These are phyloP conservation scores for Aspergillus alliaceus DNA, from an alignment of 2,329 filamentous ascomycete genomes.

Conservation along the genomic window DNA sequence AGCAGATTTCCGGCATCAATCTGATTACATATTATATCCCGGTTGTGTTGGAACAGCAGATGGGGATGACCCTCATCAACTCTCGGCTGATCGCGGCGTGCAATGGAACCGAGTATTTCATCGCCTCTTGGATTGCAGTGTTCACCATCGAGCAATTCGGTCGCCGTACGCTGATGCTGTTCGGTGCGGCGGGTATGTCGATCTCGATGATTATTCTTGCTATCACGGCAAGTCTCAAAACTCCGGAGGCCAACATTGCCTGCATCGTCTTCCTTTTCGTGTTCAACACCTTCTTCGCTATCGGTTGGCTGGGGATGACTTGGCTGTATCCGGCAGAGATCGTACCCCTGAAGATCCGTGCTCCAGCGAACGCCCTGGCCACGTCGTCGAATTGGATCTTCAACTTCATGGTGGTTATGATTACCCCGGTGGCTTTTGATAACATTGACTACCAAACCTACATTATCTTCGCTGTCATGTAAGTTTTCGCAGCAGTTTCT, in stretches of 20 bases:
- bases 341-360: conserved; percentile 58
- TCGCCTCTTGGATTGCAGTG: conserved; percentile 51
- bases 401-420: conserved; percentile 68
- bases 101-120: conserved; percentile 56
- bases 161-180: conserved; percentile 68
- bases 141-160: conserved; percentile 53
- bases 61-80: conserved; percentile 40
- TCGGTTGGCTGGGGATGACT: conserved; percentile 63
- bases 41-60: conserved; percentile 43
- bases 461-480: conserved; percentile 57
- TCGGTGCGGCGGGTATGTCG: conserved; percentile 65
- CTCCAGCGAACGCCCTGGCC: conserved; percentile 63
- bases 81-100: conserved; percentile 54
- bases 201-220: conserved; percentile 64
- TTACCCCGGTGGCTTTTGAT: conserved; percentile 61
- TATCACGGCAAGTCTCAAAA: conserved; percentile 26
- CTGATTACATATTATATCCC: conserved; percentile 49
- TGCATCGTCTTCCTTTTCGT: conserved; percentile 54
- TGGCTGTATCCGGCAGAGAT: conserved; percentile 55
- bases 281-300: conserved; percentile 68
- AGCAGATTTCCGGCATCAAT: conserved; percentile 49
- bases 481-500: conserved; percentile 20
- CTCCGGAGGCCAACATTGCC: conserved; percentile 24
- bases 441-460: conserved; percentile 46
- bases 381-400: conserved; percentile 63